These are phyloP conservation scores for Microdochium paspali DNA, from an alignment of 2,329 filamentous ascomycete species.

Conservation along the genomic window DNA sequence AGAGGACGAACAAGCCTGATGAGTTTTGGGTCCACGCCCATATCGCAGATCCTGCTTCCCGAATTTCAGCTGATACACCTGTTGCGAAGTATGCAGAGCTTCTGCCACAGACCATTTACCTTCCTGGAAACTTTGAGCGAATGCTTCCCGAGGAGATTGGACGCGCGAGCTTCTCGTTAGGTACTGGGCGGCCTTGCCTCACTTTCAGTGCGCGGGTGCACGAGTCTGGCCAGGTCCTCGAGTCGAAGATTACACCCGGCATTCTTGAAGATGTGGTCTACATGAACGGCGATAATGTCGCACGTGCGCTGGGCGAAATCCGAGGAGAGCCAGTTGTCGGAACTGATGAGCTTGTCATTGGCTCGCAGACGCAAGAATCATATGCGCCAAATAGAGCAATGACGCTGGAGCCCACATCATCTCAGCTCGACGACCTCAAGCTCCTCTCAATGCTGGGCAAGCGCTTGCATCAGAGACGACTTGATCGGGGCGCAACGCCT, in stretches of 20 bases:
- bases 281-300: slow-evolving; percentile 42
- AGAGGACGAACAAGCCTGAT: slow-evolving; percentile 38
- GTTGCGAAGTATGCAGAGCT: slow-evolving; percentile 53
- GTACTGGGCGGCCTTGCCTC: slow-evolving; percentile 38
- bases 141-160: slow-evolving; percentile 48
- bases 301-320: slow-evolving; percentile 29
- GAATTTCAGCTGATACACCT: slow-evolving; percentile 48
- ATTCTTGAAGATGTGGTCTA: slow-evolving; percentile 45
- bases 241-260: slow-evolving; percentile 44
- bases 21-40: slow-evolving; percentile 72
- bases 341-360: slow-evolving; percentile 21
- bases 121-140: slow-evolving; percentile 44
- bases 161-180: slow-evolving; percentile 45
- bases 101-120: slow-evolving; percentile 49
- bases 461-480: slow-evolving; percentile 30
- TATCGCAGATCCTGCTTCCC: slow-evolving; percentile 68
- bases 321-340: slow-evolving; percentile 14
- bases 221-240: slow-evolving; percentile 39
- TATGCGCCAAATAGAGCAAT: slow-evolving; percentile 29
- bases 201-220: slow-evolving; percentile 55
- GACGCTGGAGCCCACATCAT: slow-evolving; percentile 29
- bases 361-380: slow-evolving; percentile 12
- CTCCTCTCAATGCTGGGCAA: slow-evolving; percentile 37
- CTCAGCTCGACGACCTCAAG: slow-evolving; percentile 34
- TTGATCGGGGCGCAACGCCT: slow-evolving; percentile 39